Conservation (phyloP, 202 grass and related monocot genomes). For the Bolboschoenoplectus hybrid region DNA sequence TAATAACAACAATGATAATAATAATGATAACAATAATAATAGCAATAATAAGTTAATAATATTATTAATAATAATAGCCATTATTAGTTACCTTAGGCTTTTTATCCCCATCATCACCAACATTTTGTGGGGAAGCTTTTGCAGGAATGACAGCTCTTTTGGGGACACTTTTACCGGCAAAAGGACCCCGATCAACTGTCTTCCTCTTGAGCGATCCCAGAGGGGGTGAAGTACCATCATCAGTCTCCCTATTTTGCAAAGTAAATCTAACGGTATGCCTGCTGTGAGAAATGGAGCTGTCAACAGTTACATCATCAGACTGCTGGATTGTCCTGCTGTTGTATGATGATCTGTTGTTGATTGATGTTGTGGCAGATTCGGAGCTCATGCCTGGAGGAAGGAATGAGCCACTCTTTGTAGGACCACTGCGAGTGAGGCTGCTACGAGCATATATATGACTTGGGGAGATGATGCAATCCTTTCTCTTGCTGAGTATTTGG, state of each 20-base stretch:
- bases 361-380: conserved; percentile 96
- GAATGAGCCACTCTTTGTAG: conserved; percentile 45
- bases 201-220: conserved; percentile 78
- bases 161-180: conserved; percentile 81
- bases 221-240: conserved; percentile 76
- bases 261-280: conserved; percentile 68
- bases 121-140: conserved; percentile 45
- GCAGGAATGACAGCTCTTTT: conserved; percentile 45
- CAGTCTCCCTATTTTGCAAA: conserved; percentile 64
- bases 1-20: not conserved
- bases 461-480: conserved; percentile 72
- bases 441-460: conserved; percentile 35
- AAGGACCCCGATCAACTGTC: conserved; percentile 62
- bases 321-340: conserved; percentile 78
- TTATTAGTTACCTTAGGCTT: conserved; percentile 63
- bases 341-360: conserved; percentile 83
- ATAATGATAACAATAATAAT: conserved; percentile 31
- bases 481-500: conserved; percentile 83
- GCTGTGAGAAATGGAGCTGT: conserved; percentile 79
- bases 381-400: conserved; percentile 70
- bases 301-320: conserved; percentile 94
- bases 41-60: not conserved
- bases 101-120: conserved; percentile 59
- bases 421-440: conserved; percentile 30
- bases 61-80: conserved; percentile 43